A percentile compares a stretch with the other conserved stretches of the same genome.
Conservation (phyloP, 495 filamentous ascomycete species). For the Aspergillus egyptiacus region DNA sequence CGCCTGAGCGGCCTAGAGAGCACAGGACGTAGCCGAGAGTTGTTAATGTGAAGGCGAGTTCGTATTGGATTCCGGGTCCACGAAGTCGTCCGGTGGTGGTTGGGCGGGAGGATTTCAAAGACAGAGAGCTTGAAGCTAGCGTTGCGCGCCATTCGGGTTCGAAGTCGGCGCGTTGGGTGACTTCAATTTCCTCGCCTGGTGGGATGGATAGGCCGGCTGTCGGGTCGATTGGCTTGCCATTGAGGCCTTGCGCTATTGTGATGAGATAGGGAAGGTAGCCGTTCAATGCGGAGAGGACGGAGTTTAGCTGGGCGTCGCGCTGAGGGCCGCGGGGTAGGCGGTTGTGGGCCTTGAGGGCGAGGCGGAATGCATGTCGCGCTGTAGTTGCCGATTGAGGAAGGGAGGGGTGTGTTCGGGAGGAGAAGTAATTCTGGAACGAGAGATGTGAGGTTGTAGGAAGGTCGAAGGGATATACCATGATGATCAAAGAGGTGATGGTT, state of each 20-base stretch:
- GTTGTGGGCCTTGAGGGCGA: conserved; percentile 76
- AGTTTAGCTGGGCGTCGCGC: conserved; percentile 60
- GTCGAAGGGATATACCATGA: conserved; percentile 79
- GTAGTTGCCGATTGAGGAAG: conserved; percentile 72
- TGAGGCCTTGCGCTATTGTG: conserved; percentile 64
- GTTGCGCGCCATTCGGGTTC: conserved; percentile 79
- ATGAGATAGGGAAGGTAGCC: conserved; percentile 77
- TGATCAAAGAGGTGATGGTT: conserved; percentile 23
- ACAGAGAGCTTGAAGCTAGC: conserved; percentile 47
- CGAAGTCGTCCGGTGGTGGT: conserved; percentile 53
- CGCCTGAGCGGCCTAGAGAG: conserved; percentile 57
- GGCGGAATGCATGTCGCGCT: conserved; percentile 68
- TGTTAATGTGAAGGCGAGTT: conserved; percentile 70
- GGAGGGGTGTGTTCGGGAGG: conserved; percentile 71
- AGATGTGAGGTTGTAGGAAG: conserved; percentile 81
- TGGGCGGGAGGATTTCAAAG: conserved; percentile 20
- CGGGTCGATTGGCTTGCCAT: conserved; percentile 27
- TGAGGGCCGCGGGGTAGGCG: conserved; percentile 55
- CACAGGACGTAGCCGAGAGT: conserved; percentile 69
- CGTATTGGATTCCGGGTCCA: conserved; percentile 72
- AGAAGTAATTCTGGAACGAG: conserved; percentile 67
- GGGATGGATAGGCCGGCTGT: conserved; percentile 11
- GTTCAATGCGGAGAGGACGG: conserved; percentile 59
- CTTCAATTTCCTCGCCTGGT: conserved; percentile 50
- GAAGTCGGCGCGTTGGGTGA: conserved; percentile 54